phyloP scores from a whole-genome alignment of 2,329 filamentous ascomycete genomes.

The Fusarium domesticum region DNA sequence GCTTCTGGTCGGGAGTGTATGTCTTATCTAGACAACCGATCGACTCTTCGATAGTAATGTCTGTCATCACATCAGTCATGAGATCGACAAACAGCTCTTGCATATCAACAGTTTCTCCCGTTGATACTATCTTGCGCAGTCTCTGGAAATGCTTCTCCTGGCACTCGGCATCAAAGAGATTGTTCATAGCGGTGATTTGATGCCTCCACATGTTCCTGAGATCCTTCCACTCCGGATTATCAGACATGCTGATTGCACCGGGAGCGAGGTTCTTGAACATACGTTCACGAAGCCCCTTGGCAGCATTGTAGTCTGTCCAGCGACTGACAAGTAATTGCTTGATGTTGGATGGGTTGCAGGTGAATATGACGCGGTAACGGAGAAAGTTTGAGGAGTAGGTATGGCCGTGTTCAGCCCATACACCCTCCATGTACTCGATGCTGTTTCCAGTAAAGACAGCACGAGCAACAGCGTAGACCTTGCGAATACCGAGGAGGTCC shows the following conservation, averaged over 20 bases:
- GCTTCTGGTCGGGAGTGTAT: background rate
- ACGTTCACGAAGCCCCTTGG: background rate
- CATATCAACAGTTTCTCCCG: background rate
- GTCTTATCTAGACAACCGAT: background rate
- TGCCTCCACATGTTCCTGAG: background rate
- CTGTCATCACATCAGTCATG: background rate
- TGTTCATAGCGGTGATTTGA: background rate
- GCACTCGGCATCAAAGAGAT: background rate
- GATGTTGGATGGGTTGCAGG: background rate
- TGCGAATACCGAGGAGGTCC: background rate
- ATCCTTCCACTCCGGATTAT: background rate
- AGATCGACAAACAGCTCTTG: background rate
- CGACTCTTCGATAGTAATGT: background rate
- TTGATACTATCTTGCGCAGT: background rate
- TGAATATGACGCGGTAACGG: background rate
- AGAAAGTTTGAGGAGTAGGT: background rate
- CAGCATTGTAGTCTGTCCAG: background rate
- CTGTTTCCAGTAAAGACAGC: background rate
- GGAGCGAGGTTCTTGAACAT: background rate
- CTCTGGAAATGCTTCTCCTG: slow-evolving; percentile 1
- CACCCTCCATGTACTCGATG: background rate
- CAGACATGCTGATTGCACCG: background rate
- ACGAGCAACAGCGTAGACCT: background rate
- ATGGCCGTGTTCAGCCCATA: background rate
- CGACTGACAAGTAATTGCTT: slow-evolving; percentile 1